A percentile compares a stretch with the other conserved stretches of the same genome.
Evolutionary conservation across 805 yeast genomes (phyloP).

Genomic region (Ogataea trehaloabstinens): DNA sequence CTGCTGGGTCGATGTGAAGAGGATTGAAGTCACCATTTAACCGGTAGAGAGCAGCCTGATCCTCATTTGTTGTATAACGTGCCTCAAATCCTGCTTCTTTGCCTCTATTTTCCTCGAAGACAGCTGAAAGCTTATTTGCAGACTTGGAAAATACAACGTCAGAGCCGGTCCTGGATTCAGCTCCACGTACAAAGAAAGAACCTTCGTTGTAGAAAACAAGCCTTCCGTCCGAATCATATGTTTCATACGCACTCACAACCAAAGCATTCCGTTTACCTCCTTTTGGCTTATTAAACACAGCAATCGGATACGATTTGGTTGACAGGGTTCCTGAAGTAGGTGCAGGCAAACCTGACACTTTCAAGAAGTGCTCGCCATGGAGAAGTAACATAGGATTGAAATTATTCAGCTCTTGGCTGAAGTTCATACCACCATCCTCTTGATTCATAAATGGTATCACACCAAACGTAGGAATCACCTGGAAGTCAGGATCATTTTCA

Average conservation of each 20-base stretch:
- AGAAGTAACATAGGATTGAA: slow-evolving; percentile 86
- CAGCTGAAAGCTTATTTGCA: background rate
- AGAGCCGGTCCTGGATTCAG: slow-evolving; percentile 56
- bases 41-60: slow-evolving; percentile 88
- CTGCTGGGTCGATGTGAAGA: slow-evolving; percentile 86
- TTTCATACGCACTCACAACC: slow-evolving; percentile 69
- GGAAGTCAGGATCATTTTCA: slow-evolving; percentile 75
- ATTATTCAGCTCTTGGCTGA: slow-evolving; percentile 63
- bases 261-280: slow-evolving; percentile 68
- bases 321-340: slow-evolving; percentile 66
- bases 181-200: slow-evolving; percentile 78
- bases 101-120: slow-evolving; percentile 56
- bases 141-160: slow-evolving; percentile 39
- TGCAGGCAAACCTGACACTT: slow-evolving; percentile 70
- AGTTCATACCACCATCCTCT: slow-evolving; percentile 53
- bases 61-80: slow-evolving; percentile 55
- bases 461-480: slow-evolving; percentile 85
- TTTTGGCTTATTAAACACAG: slow-evolving; percentile 64
- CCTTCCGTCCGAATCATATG: slow-evolving; percentile 68
- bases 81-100: slow-evolving; percentile 62
- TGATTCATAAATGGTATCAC: slow-evolving; percentile 81
- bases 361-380: slow-evolving; percentile 94
- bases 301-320: slow-evolving; percentile 67
- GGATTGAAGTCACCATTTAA: slow-evolving; percentile 95
- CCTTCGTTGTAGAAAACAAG: slow-evolving; percentile 76